Evolutionary conservation across 805 yeast genomes (phyloP).

Genomic region (Yarrowia porcina): DNA sequence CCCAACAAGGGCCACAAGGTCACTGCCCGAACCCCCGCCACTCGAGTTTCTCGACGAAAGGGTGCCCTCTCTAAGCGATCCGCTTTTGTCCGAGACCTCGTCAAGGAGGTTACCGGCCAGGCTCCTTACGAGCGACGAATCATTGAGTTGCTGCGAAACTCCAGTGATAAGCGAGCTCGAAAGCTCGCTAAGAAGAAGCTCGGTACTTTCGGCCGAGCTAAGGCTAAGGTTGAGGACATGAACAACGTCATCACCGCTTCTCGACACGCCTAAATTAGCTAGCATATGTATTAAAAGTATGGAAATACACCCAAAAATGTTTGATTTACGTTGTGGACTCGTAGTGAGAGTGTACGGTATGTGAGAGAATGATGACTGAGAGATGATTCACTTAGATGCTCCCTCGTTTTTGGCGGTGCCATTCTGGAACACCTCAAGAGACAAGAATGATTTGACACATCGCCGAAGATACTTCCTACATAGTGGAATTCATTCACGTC

Average conservation of each 20-base stretch:
- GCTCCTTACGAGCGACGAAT: slow-evolving; percentile 99
- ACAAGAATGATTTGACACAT: no score
- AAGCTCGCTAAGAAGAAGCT: slow-evolving; percentile 99
- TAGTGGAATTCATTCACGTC: no score
- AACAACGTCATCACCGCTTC: slow-evolving; percentile 93
- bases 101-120: slow-evolving; percentile 96
- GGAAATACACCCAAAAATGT: slow-evolving; percentile 24
- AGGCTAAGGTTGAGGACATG: slow-evolving; percentile 99
- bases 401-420: no score
- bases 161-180: slow-evolving; percentile 99
- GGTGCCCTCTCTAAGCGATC: slow-evolving; percentile 96
- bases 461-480: no score
- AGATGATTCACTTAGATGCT: no score
- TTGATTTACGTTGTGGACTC: neutral
- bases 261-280: slow-evolving; percentile 46
- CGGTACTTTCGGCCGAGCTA: slow-evolving; percentile 99
- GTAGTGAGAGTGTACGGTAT: neutral
- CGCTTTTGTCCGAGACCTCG: slow-evolving; percentile 88
- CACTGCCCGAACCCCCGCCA: slow-evolving; percentile 76
- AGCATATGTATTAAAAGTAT: slow-evolving; percentile 24
- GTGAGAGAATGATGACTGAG: neutral
- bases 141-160: slow-evolving; percentile 98
- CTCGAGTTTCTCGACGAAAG: slow-evolving; percentile 93
- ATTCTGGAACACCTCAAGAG: no score
- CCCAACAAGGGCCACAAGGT: slow-evolving; percentile 99